Percentiles rank a stretch among this genome's conserved stretches.
Conservation (phyloP, 2,329 filamentous ascomycete genomes). For the Colletotrichum viniferum region DNA sequence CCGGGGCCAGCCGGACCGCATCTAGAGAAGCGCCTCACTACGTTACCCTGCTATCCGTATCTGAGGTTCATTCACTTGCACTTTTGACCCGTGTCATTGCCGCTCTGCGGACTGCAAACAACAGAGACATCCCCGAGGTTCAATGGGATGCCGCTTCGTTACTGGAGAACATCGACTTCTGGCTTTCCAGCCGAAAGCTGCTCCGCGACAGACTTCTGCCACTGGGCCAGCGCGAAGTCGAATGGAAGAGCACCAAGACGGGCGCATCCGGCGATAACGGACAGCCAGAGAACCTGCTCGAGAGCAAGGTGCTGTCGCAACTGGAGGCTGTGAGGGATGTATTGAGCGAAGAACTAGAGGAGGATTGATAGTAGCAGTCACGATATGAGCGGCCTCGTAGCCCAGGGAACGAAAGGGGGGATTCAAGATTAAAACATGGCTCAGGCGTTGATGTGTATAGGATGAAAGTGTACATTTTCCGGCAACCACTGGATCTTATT, state of each 20-base stretch:
- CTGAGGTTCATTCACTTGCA: slow-evolving; percentile 79
- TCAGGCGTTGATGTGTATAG: slow-evolving; percentile 14
- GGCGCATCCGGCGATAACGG: slow-evolving; percentile 33
- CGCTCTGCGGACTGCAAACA: slow-evolving; percentile 67
- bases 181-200: slow-evolving; percentile 71
- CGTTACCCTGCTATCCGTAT: slow-evolving; percentile 74
- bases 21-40: slow-evolving; percentile 58
- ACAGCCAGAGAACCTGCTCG: slow-evolving; percentile 62
- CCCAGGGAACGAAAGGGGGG: slow-evolving; percentile 4
- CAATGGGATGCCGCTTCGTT: slow-evolving; percentile 76
- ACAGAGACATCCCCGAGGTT: slow-evolving; percentile 74
- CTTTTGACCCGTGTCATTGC: slow-evolving; percentile 77
- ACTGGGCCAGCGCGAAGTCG: slow-evolving; percentile 73
- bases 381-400: neutral
- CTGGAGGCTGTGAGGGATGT: slow-evolving; percentile 65
- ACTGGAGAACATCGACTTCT: slow-evolving; percentile 83
- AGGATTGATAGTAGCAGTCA: neutral
- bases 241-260: slow-evolving; percentile 55
- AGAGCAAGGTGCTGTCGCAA: slow-evolving; percentile 76
- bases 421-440: neutral
- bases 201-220: slow-evolving; percentile 77
- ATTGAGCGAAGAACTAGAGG: slow-evolving; percentile 55
- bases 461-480: slow-evolving; percentile 9
- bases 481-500: neutral
- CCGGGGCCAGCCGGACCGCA: slow-evolving; percentile 57